Conservation (phyloP, 345 rosid genomes). For the Gossypium thurberi region DNA sequence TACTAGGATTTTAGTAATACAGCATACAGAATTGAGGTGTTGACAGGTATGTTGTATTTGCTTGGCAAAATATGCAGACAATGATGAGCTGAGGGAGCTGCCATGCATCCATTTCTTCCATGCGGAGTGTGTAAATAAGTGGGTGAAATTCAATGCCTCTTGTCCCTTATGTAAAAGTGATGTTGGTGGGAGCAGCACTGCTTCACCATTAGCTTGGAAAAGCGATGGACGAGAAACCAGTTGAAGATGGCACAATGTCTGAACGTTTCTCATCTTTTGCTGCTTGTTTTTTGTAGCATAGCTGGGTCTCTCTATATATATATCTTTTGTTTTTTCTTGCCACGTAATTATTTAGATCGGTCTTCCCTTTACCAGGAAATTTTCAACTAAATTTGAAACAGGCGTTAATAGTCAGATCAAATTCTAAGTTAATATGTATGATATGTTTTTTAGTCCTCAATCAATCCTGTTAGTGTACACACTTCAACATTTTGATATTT, state of each 20-base stretch:
- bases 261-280: not conserved
- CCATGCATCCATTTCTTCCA: conserved; percentile 33
- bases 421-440: too few relatives aligned
- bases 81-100: conserved; percentile 55
- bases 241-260: not conserved
- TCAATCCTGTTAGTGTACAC: too few relatives aligned
- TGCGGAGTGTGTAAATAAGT: conserved; percentile 60
- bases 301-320: not conserved
- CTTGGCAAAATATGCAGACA: conserved; percentile 50
- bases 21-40: not conserved
- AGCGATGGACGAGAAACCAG: not conserved
- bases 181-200: conserved; percentile 38
- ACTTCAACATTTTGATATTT: too few relatives aligned
- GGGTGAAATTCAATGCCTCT: conserved; percentile 64
- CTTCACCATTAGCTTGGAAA: conserved; percentile 16
- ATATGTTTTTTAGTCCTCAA: too few relatives aligned
- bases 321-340: not conserved
- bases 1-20: not conserved
- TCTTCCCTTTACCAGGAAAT: too few relatives aligned
- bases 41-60: conserved; percentile 73
- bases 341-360: not conserved
- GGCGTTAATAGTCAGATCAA: too few relatives aligned
- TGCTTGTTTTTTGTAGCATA: too few relatives aligned
- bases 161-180: conserved; percentile 70
- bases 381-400: not conserved